These are phyloP conservation scores for Microcera coccophila DNA, from an alignment of 2,329 filamentous ascomycete genomes.

Conservation along the genomic window DNA sequence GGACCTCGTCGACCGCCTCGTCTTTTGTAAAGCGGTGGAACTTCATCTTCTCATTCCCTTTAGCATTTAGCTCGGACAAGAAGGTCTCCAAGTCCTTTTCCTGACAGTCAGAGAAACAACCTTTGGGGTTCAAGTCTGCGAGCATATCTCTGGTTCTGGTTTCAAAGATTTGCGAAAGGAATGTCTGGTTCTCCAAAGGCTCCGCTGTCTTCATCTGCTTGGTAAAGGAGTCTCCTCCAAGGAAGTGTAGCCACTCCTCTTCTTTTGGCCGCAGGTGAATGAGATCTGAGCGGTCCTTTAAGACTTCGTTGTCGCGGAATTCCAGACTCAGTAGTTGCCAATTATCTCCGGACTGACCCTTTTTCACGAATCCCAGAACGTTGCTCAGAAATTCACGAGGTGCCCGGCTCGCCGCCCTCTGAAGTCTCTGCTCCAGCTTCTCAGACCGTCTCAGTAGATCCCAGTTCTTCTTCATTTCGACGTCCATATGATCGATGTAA, in stretches of 20 bases:
- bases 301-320: constrained; percentile 15
- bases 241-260: constrained; percentile 20
- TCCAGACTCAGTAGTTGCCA: not conserved
- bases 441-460: constrained; percentile 11
- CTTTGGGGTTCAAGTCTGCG: constrained; percentile 12
- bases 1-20: constrained; percentile 13
- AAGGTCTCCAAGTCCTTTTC: constrained; percentile 19
- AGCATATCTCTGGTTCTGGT: constrained; percentile 22
- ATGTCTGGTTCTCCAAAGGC: not conserved
- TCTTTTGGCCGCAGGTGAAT: constrained; percentile 21
- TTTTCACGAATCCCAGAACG: constrained; percentile 6
- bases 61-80: constrained; percentile 21
- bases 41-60: constrained; percentile 16
- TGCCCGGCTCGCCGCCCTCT: constrained; percentile 11
- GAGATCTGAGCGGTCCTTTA: not conserved
- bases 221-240: constrained; percentile 15
- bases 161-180: constrained; percentile 17
- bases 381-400: constrained; percentile 17
- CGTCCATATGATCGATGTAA: constrained; percentile 17
- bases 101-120: constrained; percentile 14
- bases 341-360: constrained; percentile 9
- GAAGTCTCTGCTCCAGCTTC: constrained; percentile 12
- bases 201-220: constrained; percentile 3
- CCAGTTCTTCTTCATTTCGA: constrained; percentile 20
- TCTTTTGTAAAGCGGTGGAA: constrained; percentile 21